These are phyloP conservation scores for Tricholoma bakamatsutake DNA, from an alignment of 768 basidiomycete genomes.

Conservation along the genomic window DNA sequence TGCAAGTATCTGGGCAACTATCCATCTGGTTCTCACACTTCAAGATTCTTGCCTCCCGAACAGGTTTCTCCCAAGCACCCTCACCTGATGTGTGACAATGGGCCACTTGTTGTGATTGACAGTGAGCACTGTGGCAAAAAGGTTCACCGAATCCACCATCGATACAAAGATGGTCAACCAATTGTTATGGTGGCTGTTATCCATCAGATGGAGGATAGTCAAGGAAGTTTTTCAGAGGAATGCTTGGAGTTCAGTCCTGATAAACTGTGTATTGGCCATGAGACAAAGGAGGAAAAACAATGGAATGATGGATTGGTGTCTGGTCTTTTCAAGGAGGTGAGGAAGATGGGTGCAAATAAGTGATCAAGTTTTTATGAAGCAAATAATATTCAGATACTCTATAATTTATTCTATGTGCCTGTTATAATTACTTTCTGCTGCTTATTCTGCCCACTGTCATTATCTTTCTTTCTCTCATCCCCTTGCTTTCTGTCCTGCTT, in stretches of 20 bases:
- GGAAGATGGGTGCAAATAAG: not conserved
- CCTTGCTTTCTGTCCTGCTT: not conserved
- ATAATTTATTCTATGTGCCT: not conserved
- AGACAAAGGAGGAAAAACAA: constrained; percentile 1
- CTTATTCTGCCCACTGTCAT: not conserved
- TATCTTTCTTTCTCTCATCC: not conserved
- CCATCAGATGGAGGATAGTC: not conserved
- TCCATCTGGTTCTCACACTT: too few relatives aligned
- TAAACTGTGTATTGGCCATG: not conserved
- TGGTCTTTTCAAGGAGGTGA: not conserved
- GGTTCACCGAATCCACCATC: not conserved
- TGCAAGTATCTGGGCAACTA: not conserved
- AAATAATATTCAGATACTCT: not conserved
- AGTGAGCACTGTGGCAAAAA: constrained; percentile 1
- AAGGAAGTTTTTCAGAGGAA: not conserved
- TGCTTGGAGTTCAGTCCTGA: not conserved
- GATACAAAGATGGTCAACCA: not conserved
- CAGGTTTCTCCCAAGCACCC: not conserved
- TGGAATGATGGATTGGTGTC: not conserved
- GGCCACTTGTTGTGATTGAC: constrained; percentile 1
- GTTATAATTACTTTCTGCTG: not conserved
- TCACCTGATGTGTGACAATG: not conserved
- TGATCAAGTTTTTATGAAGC: not conserved
- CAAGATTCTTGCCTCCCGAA: too few relatives aligned
- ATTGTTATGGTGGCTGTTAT: not conserved